These are phyloP conservation scores for Tetraselmis chui DNA, from an alignment of 139 green algal genomes.

Conservation along the genomic window DNA sequence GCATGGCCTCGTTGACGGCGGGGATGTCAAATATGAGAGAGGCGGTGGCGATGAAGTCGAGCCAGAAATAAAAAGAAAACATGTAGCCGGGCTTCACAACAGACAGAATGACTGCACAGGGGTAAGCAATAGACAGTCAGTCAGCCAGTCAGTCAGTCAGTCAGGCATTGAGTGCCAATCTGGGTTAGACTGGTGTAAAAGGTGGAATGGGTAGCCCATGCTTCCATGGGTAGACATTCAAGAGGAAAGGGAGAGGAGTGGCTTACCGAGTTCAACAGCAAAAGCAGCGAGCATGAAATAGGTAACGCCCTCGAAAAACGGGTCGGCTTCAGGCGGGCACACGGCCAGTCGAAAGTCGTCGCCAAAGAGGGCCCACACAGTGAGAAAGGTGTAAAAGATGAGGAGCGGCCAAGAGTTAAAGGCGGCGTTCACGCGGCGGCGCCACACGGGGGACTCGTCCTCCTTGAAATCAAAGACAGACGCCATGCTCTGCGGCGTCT, in stretches of 20 bases:
- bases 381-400: slow-evolving; percentile 39
- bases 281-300: slow-evolving; percentile 50
- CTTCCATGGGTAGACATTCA: neutral
- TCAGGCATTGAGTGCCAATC: neutral
- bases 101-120: slow-evolving; percentile 31
- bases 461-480: neutral
- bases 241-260: slow-evolving; percentile 6
- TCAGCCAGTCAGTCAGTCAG: slow-evolving; percentile 11
- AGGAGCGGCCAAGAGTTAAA: neutral
- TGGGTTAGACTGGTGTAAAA: neutral
- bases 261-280: slow-evolving; percentile 41
- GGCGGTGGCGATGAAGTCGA: slow-evolving; percentile 69
- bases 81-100: slow-evolving; percentile 64
- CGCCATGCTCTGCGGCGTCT: neutral
- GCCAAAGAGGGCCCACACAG: slow-evolving; percentile 70
- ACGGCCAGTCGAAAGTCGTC: slow-evolving; percentile 69
- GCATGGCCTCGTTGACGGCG: slow-evolving; percentile 33
- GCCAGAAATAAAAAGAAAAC: slow-evolving; percentile 82
- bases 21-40: slow-evolving; percentile 71
- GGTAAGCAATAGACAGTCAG: slow-evolving; percentile 9
- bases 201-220: neutral
- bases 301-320: slow-evolving; percentile 44
- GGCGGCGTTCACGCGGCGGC: neutral
- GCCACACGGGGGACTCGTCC: neutral
- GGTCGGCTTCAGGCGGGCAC: slow-evolving; percentile 46